Conservation (phyloP, 2,329 filamentous ascomycete species). For the Diaporthe caulivora region DNA sequence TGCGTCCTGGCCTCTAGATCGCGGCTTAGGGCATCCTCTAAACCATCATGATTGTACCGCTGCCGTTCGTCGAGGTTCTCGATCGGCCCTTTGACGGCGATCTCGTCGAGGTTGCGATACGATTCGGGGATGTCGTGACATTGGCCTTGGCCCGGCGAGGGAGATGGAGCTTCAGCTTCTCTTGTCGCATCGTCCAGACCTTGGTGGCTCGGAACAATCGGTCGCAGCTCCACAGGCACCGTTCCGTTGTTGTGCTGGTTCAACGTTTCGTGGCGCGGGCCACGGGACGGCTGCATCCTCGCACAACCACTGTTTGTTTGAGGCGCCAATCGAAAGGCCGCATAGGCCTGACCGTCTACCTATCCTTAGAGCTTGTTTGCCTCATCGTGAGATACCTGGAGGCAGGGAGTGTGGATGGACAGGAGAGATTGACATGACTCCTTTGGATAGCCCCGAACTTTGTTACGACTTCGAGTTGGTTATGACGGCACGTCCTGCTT, state of each 20-base stretch:
- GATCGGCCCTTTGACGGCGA: slow-evolving; percentile 39
- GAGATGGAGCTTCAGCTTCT: background rate
- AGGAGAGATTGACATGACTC: background rate
- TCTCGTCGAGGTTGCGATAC: slow-evolving; percentile 43
- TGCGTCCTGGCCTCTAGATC: slow-evolving; percentile 43
- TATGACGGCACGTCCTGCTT: background rate
- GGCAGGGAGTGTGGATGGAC: too few relatives aligned
- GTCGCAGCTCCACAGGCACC: background rate
- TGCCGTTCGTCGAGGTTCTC: slow-evolving; percentile 49
- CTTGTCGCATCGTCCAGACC: background rate
- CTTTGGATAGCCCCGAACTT: background rate
- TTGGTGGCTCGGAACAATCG: background rate
- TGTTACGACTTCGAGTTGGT: background rate
- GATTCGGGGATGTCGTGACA: slow-evolving; percentile 45
- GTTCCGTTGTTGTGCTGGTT: slow-evolving; percentile 23
- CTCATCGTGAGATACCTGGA: background rate
- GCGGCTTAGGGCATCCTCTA: slow-evolving; percentile 50
- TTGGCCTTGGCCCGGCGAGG: slow-evolving; percentile 42
- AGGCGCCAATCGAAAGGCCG: background rate
- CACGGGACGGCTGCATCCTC: slow-evolving; percentile 26
- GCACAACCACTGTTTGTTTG: slow-evolving; percentile 8
- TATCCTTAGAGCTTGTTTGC: background rate
- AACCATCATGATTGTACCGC: slow-evolving; percentile 51
- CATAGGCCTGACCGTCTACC: slow-evolving; percentile 4
- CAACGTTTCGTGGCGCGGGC: slow-evolving; percentile 20